phyloP scores from a whole-genome alignment of 345 rosid genomes.

The Firmiana major region DNA sequence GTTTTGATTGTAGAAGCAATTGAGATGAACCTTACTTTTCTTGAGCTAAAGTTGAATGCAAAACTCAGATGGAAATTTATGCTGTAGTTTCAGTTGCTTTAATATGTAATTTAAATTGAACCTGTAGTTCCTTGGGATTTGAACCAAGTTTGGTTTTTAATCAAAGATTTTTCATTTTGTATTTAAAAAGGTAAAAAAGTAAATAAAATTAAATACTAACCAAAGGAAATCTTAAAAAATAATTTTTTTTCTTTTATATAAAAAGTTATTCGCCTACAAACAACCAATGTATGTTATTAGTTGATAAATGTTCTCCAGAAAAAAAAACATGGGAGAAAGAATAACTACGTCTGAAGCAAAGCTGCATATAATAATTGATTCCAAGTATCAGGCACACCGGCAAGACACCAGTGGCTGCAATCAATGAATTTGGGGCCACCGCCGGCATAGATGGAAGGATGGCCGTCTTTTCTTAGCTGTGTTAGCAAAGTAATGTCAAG shows the following conservation, averaged over 20 bases:
- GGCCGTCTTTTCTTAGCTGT: conserved; percentile 64
- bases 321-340: neutral
- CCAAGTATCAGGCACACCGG: conserved; percentile 77
- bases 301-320: neutral
- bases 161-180: neutral
- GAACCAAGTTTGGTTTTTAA: neutral
- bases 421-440: conserved; percentile 22
- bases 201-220: too few relatives aligned
- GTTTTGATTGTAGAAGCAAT: conserved; percentile 18
- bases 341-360: neutral
- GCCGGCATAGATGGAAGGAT: conserved; percentile 51
- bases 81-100: conserved; percentile 5
- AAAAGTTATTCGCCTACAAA: neutral
- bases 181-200: too few relatives aligned
- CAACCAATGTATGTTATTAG: neutral
- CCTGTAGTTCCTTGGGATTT: neutral
- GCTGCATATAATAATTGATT: conserved; percentile 53
- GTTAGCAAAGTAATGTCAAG: conserved; percentile 57
- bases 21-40: conserved; percentile 5
- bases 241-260: neutral
- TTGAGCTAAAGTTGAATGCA: neutral
- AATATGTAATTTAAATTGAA: neutral
- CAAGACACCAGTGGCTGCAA: conserved; percentile 85
- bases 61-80: neutral
- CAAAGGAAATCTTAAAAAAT: neutral